phyloP scores from a whole-genome alignment of 108 stramenopile genomes.

The Aureococcus anophagefferens region DNA sequence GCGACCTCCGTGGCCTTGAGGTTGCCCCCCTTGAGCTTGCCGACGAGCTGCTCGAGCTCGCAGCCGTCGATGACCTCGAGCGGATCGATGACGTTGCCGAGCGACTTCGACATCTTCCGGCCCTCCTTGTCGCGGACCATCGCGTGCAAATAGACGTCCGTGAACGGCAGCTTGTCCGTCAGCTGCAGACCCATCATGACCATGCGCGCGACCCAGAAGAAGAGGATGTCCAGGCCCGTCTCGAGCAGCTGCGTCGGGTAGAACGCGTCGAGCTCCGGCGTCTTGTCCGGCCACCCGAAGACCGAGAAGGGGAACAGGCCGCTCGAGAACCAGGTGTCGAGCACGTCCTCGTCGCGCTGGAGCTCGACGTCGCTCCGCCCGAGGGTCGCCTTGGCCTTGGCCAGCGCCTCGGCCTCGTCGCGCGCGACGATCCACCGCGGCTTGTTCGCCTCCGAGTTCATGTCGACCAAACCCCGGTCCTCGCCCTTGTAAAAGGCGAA shows the following conservation, averaged over 20 bases:
- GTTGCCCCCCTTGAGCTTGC: constrained; percentile 81
- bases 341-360: constrained; percentile 90
- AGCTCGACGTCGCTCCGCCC: constrained; percentile 68
- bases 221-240: constrained; percentile 97
- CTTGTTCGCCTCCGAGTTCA: constrained; percentile 73
- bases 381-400: constrained; percentile 63
- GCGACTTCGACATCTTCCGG: constrained; percentile 96
- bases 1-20: constrained; percentile 85
- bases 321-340: constrained; percentile 98
- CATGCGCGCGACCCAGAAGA: constrained; percentile 99
- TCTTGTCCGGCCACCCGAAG: constrained; percentile 93
- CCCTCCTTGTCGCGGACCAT: constrained; percentile 99
- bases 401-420: constrained; percentile 71
- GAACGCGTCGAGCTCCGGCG: constrained; percentile 88
- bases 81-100: constrained; percentile 98
- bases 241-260: constrained; percentile 98
- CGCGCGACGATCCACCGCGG: constrained; percentile 92
- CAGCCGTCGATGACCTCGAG: constrained; percentile 93
- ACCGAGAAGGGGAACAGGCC: constrained; percentile 98
- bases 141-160: constrained; percentile 94
- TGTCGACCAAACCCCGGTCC: constrained; percentile 26
- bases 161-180: constrained; percentile 86
- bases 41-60: constrained; percentile 65
- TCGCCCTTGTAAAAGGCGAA: constrained; percentile 75
- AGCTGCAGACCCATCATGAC: constrained; percentile 99